Conservation (phyloP, 352 stramenopile species). For the Pythium chondricola region DNA sequence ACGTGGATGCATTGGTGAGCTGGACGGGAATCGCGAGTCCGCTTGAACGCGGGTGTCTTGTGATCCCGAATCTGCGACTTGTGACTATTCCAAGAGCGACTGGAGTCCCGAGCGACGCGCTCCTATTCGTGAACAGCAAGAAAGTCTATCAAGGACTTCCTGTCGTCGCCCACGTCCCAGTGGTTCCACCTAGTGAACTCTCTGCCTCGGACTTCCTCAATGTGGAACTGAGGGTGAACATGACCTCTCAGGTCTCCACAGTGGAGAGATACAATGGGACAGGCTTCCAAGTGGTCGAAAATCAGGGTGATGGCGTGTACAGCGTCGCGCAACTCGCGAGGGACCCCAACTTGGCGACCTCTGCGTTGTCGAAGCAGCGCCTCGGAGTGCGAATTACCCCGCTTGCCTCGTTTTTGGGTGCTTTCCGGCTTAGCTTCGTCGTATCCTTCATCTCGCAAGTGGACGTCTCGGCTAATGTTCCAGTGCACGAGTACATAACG, state of each 20-base stretch:
- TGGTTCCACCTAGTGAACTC: conserved; percentile 2
- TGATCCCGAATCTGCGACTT: conserved; percentile 9
- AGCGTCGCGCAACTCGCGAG: no score
- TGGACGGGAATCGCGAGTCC: background rate
- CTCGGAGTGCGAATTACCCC: conserved; percentile 10
- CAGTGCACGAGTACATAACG: conserved; percentile 1
- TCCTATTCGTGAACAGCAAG: conserved; percentile 22
- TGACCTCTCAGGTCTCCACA: background rate
- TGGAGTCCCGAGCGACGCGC: background rate
- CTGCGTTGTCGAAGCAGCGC: conserved; percentile 1
- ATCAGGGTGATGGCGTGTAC: background rate
- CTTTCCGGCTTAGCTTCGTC: conserved; percentile 1
- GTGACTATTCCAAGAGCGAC: conserved; percentile 8
- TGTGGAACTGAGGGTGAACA: conserved; percentile 10
- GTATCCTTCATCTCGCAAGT: background rate
- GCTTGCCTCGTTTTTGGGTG: conserved; percentile 2
- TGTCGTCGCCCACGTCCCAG: conserved; percentile 19
- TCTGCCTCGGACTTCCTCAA: background rate
- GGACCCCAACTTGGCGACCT: no score
- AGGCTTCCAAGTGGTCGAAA: background rate
- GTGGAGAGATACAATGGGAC: conserved; percentile 9
- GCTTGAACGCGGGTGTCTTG: conserved; percentile 7
- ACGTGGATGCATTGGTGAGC: conserved; percentile 14
- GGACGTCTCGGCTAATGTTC: background rate
- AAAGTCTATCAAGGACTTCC: conserved; percentile 15